phyloP scores from a whole-genome alignment of 306 rosid species.

The Vigna nakashimae region DNA sequence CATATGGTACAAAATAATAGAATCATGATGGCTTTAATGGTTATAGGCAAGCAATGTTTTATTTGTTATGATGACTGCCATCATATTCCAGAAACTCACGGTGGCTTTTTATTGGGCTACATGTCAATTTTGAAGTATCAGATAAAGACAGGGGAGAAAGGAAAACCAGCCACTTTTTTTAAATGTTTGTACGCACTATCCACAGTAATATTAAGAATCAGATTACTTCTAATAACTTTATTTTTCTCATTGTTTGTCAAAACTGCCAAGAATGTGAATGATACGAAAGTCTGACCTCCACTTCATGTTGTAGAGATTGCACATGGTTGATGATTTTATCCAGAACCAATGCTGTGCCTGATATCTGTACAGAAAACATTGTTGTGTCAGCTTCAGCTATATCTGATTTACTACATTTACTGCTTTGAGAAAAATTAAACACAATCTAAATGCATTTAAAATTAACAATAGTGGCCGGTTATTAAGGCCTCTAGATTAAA shows the following conservation, averaged over 20 bases:
- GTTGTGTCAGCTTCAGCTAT: constrained; percentile 42
- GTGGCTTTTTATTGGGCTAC: constrained; percentile 13
- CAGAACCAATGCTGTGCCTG: constrained; percentile 92
- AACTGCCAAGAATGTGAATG: constrained; percentile 34
- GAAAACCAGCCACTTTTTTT: constrained; percentile 10
- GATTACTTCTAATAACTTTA: constrained; percentile 37
- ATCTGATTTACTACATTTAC: constrained; percentile 20
- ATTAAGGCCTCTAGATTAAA: constrained; percentile 11
- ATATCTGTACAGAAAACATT: constrained; percentile 66
- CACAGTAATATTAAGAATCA: constrained; percentile 27
- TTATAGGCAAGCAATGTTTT: constrained; percentile 29
- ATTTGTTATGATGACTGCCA: constrained; percentile 9
- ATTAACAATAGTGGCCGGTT: neutral
- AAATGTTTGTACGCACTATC: constrained; percentile 16
- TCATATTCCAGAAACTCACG: constrained; percentile 15
- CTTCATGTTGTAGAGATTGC: constrained; percentile 90
- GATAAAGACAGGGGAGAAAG: constrained; percentile 18
- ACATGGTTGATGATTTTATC: constrained; percentile 98
- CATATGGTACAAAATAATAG: constrained; percentile 13
- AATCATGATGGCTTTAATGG: neutral
- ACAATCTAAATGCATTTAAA: constrained; percentile 4
- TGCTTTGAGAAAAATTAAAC: constrained; percentile 23
- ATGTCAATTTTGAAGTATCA: constrained; percentile 28
- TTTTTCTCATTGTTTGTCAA: constrained; percentile 45
- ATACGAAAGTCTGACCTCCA: constrained; percentile 81